phyloP scores from a whole-genome alignment of 371 early-diverging fungal species.

The Mucor indicus region DNA sequence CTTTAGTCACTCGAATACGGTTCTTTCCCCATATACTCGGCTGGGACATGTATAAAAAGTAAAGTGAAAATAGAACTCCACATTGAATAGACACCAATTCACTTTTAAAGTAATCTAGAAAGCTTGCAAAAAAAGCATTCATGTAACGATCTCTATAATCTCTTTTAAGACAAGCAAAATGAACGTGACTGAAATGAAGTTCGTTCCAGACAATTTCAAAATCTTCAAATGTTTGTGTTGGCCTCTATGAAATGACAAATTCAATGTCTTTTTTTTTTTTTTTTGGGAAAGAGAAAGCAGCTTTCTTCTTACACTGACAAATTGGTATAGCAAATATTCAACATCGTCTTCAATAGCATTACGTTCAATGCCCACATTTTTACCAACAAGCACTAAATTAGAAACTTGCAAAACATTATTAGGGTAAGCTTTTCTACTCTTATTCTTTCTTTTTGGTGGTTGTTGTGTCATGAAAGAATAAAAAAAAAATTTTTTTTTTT shows the following conservation, averaged over 20 bases:
- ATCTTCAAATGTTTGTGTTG: slow-evolving; percentile 6
- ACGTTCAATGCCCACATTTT: slow-evolving; percentile 8
- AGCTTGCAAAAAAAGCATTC: slow-evolving; percentile 9
- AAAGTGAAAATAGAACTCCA: slow-evolving; percentile 13
- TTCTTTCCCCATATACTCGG: slow-evolving; percentile 19
- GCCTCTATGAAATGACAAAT: slow-evolving; percentile 5
- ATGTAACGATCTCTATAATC: slow-evolving; percentile 7
- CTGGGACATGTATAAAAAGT: slow-evolving; percentile 21
- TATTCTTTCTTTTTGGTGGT: background rate
- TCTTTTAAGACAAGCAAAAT: slow-evolving; percentile 20
- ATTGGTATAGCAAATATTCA: slow-evolving; percentile 12
- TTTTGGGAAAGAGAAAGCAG: no score
- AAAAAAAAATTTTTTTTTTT: no score
- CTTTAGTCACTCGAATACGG: slow-evolving; percentile 15
- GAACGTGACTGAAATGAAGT: slow-evolving; percentile 17
- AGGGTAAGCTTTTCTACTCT: background rate
- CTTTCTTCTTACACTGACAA: slow-evolving; percentile 10
- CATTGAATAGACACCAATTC: background rate
- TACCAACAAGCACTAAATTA: slow-evolving; percentile 9
- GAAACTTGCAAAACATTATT: background rate
- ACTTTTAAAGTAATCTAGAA: slow-evolving; percentile 12
- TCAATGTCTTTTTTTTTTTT: background rate
- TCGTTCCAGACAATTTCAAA: slow-evolving; percentile 20
- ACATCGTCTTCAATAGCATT: slow-evolving; percentile 21
- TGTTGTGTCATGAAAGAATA: no score